Conservation (phyloP, 1,139 yeast species). For the Debaryomyces psychrophilus region DNA sequence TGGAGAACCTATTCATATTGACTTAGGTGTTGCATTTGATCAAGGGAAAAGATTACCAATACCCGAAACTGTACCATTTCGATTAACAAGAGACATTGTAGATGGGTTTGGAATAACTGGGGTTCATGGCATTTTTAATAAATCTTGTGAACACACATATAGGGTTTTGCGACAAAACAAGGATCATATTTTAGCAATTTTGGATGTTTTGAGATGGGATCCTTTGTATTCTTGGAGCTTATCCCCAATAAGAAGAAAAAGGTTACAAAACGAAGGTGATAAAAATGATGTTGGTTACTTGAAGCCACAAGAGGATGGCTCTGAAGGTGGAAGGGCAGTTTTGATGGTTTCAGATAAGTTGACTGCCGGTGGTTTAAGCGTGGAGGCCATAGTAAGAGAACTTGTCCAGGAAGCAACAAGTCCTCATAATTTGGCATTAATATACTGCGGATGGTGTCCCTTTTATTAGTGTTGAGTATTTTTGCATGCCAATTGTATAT, state of each 20-base stretch:
- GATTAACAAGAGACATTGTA: constrained; percentile 86
- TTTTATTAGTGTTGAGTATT: constrained; percentile 35
- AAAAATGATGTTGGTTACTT: constrained; percentile 22
- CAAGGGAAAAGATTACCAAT: constrained; percentile 81
- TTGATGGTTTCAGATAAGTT: constrained; percentile 73
- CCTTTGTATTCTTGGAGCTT: constrained; percentile 91
- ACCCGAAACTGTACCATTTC: constrained; percentile 93
- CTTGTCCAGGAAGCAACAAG: constrained; percentile 77
- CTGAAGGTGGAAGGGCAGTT: constrained; percentile 82
- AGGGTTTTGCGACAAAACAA: constrained; percentile 65
- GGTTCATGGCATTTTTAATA: constrained; percentile 71
- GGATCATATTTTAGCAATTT: constrained; percentile 74
- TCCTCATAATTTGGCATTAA: constrained; percentile 65
- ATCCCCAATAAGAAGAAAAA: constrained; percentile 66
- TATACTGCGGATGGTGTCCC: constrained; percentile 85
- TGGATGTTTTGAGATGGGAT: constrained; percentile 88
- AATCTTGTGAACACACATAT: constrained; percentile 75
- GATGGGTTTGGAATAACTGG: constrained; percentile 93
- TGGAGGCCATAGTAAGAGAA: constrained; percentile 83
- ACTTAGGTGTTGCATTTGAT: constrained; percentile 94
- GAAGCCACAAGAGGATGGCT: constrained; percentile 54
- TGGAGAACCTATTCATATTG: constrained; percentile 96
- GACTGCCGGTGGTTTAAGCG: constrained; percentile 65
- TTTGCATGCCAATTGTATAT: background rate
- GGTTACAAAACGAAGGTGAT: constrained; percentile 50